Evolutionary conservation across 164 flowering plant genomes (phyloP).

Genomic region (Stephania cephalantha): DNA sequence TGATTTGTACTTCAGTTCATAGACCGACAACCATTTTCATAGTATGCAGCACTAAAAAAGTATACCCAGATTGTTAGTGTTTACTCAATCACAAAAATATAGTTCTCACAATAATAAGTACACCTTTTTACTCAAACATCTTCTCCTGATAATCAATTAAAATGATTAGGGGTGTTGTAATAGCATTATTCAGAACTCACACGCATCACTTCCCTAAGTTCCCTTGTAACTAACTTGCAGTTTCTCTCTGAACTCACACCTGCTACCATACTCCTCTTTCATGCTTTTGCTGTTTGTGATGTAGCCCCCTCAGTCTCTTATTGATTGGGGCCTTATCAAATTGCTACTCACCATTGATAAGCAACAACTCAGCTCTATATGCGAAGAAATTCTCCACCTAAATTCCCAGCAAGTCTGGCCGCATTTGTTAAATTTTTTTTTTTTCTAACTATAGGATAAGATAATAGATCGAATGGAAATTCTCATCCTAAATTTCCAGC

Average conservation of each 20-base stretch:
- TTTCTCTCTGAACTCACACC: too few relatives aligned
- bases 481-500: not conserved
- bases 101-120: too few relatives aligned
- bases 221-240: too few relatives aligned
- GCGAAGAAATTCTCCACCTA: not conserved
- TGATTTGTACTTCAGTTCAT: not conserved
- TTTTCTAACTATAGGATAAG: too few relatives aligned
- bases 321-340: not conserved
- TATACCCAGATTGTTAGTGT: not conserved
- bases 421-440: not conserved
- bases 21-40: not conserved
- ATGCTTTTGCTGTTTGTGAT: too few relatives aligned
- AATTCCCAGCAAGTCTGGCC: not conserved
- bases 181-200: too few relatives aligned
- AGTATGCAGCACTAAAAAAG: not conserved
- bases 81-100: too few relatives aligned
- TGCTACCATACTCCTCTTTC: too few relatives aligned
- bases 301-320: too few relatives aligned
- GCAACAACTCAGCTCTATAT: not conserved
- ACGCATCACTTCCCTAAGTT: too few relatives aligned
- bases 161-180: not conserved
- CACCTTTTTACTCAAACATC: not conserved
- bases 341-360: not conserved
- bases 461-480: too few relatives aligned
- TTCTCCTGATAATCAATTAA: not conserved